These are phyloP conservation scores for Hymenotorrendiella dingleyae DNA, from an alignment of 2,329 filamentous ascomycete genomes.

Conservation along the genomic window DNA sequence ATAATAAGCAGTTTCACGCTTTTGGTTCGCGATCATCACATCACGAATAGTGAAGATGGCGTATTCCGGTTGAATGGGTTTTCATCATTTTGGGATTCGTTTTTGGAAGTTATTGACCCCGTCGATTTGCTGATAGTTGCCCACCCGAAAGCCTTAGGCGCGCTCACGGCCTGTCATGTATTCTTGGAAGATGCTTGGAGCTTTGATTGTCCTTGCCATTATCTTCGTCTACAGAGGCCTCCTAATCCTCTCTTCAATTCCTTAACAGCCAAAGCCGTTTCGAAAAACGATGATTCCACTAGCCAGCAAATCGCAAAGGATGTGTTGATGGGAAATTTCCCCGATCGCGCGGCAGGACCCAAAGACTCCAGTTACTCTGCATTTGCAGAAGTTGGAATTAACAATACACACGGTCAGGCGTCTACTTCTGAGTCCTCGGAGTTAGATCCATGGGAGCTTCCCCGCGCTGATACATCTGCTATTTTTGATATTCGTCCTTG, in stretches of 20 bases:
- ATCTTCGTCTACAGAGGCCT: constrained; percentile 41
- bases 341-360: too few relatives aligned
- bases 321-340: too few relatives aligned
- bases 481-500: constrained; percentile 41
- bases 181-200: constrained; percentile 55
- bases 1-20: constrained; percentile 44
- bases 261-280: too few relatives aligned
- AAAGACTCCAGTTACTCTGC: too few relatives aligned
- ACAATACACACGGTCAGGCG: not conserved
- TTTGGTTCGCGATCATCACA: constrained; percentile 29
- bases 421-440: too few relatives aligned
- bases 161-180: constrained; percentile 51
- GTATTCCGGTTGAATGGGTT: constrained; percentile 8
- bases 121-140: constrained; percentile 51
- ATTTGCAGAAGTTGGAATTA: too few relatives aligned
- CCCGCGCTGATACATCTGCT: constrained; percentile 3
- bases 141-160: constrained; percentile 56
- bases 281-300: too few relatives aligned
- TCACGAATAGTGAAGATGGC: constrained; percentile 12
- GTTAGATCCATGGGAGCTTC: not conserved
- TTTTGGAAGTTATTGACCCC: constrained; percentile 50
- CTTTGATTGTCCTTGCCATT: constrained; percentile 58
- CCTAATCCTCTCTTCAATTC: not conserved
- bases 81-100: constrained; percentile 44
- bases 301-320: too few relatives aligned